phyloP scores from a whole-genome alignment of 2,329 filamentous ascomycete genomes.

The Venturia pyrina region DNA sequence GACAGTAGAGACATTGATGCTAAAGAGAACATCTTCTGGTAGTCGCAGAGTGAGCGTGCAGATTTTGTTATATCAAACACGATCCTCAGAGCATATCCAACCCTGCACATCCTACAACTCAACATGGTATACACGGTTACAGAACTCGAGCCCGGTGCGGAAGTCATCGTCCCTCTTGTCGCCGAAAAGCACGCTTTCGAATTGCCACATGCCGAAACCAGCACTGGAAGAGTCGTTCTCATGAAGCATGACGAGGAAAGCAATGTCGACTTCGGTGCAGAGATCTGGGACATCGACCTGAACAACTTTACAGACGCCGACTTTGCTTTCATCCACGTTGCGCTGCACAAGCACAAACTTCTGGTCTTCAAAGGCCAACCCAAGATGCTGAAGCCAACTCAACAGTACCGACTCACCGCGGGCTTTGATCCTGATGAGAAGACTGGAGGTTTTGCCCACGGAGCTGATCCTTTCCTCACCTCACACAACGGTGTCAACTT shows the following conservation, averaged over 20 bases:
- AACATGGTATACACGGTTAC: not conserved
- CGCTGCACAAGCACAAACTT: constrained; percentile 7
- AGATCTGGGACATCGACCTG: constrained; percentile 5
- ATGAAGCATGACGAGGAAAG: not conserved
- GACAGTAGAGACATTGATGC: not conserved
- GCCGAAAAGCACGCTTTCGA: not conserved
- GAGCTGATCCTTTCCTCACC: constrained; percentile 7
- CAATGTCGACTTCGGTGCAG: constrained; percentile 4
- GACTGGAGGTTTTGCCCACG: constrained; percentile 8
- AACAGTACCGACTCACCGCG: constrained; percentile 4
- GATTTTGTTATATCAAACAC: not conserved
- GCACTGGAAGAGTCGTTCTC: not conserved
- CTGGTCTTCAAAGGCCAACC: constrained; percentile 8
- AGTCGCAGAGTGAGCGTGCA: not conserved
- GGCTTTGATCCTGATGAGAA: constrained; percentile 6
- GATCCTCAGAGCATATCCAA: not conserved
- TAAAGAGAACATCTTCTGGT: not conserved
- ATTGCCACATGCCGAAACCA: not conserved
- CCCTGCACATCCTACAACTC: not conserved
- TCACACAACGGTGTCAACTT: constrained; percentile 8
- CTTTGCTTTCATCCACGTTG: constrained; percentile 8
- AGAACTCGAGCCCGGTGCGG: not conserved
- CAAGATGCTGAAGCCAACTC: constrained; percentile 2
- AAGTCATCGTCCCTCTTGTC: not conserved
- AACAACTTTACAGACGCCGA: constrained; percentile 10